phyloP scores from a whole-genome alignment of 2,329 filamentous ascomycete genomes.

The Aspergillus aculeatus region DNA sequence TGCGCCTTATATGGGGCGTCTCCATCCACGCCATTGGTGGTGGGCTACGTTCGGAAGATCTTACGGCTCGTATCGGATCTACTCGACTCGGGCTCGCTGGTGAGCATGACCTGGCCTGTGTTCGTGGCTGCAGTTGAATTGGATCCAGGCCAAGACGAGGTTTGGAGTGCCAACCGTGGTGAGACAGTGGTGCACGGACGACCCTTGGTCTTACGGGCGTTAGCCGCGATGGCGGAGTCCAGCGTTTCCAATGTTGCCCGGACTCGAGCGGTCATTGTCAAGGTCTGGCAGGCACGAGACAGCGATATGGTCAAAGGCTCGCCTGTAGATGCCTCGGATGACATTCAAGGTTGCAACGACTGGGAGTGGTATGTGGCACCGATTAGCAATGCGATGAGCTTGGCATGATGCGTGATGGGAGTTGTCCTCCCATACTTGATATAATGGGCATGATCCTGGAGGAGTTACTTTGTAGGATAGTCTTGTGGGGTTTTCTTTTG shows the following conservation, averaged over 20 bases:
- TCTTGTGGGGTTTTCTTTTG: neutral
- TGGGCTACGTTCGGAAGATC: constrained; percentile 35
- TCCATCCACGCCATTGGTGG: constrained; percentile 40
- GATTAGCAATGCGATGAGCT: constrained; percentile 43
- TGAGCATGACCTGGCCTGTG: constrained; percentile 44
- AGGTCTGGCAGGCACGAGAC: constrained; percentile 50
- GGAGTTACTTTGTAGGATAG: neutral
- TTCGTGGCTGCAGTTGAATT: constrained; percentile 48
- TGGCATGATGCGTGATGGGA: constrained; percentile 31
- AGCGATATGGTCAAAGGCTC: constrained; percentile 28
- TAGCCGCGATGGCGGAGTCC: constrained; percentile 43
- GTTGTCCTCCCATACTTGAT: too few species aligned
- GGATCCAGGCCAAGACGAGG: constrained; percentile 38
- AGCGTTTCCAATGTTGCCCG: constrained; percentile 47
- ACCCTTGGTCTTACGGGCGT: constrained; percentile 40
- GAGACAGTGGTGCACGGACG: constrained; percentile 32
- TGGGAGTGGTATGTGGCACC: constrained; percentile 46
- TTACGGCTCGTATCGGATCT: constrained; percentile 35
- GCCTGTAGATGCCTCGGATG: constrained; percentile 14
- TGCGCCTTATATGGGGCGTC: constrained; percentile 46
- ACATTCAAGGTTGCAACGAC: constrained; percentile 33
- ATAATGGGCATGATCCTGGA: neutral
- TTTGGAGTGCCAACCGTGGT: constrained; percentile 27
- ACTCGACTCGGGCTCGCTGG: constrained; percentile 32
- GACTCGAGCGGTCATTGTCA: constrained; percentile 48